Base-by-base conservation (phyloP, 768 basidiomycete genomes). In the Amanita muscaria region DNA sequence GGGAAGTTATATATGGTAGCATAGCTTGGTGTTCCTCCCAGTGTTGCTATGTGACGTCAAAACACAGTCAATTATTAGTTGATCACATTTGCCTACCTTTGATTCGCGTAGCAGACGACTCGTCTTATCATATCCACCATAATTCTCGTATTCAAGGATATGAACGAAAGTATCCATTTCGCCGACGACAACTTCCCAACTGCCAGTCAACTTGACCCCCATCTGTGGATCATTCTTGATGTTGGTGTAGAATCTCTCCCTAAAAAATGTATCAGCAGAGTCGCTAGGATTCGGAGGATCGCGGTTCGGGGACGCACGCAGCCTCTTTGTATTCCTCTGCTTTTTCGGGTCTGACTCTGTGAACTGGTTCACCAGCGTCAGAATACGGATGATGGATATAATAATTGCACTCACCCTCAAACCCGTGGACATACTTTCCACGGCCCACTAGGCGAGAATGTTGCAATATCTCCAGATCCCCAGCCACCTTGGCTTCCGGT, bases 131-230 rank as follows among this genome's bases (percentile, higher is more conserved):
- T 80, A 89, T 8, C 92, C 92, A 24, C 73, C 78, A 61, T 91
- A 88, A 49, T 93, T 92, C 66, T 96, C 90, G 59, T 94, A 94
- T 64, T 97, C 94, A 22, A 96, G 69, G 52, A 94, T 89, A 55
- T 74, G 67, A 49, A 70, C 52, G 59, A 90, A 94, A 2, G 77
- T 81, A 56, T 97, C 96, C 49, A 92, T 84, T 47, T 89, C 80
- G 32, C 96, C 96, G 23, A 98, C 76, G 15, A 88, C 55, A 1
- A 84, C 81, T 64, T 98, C 93, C 88, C 91, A 99, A 54, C 82
- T 88, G 16, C 94, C 96, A 1, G 86, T 89, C 47, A 98, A 71
- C 61, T 94, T 92, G 46, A 94, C 83, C 42, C 83, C 74, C 40
- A 92, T 61, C 32, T 76, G 70, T 19, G 78, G 61, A 53, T 89